Percentiles rank a stretch among this genome's conserved stretches.
phyloP scores from a whole-genome alignment of 345 rosid species.

The Eucalyptus curtisii region DNA sequence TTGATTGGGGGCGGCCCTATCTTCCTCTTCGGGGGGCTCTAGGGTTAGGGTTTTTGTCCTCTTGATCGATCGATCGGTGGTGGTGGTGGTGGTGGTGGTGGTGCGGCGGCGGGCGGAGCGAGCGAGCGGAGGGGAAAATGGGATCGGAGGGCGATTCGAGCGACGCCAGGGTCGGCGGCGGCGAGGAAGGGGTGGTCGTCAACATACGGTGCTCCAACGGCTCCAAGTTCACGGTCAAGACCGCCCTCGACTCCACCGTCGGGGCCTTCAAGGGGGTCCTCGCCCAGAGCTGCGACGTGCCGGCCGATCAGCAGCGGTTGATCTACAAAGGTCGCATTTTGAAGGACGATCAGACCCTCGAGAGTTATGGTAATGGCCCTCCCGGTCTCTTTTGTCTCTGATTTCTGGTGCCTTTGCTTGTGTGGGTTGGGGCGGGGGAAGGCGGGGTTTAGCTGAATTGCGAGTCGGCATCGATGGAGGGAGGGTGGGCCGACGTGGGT shows the following conservation, averaged over 20 bases:
- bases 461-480: neutral
- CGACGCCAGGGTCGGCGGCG: conserved; percentile 22
- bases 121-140: neutral
- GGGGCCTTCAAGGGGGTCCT: conserved; percentile 42
- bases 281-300: conserved; percentile 59
- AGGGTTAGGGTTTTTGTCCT: conserved; percentile 2
- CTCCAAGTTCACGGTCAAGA: conserved; percentile 36
- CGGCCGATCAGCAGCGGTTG: conserved; percentile 70
- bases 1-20: neutral
- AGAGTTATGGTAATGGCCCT: conserved; percentile 41
- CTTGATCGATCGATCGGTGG: neutral
- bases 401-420: neutral
- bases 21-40: neutral
- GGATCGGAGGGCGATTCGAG: conserved; percentile 63
- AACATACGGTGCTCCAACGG: conserved; percentile 62
- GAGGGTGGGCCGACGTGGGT: neutral
- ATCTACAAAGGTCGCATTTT: conserved; percentile 83
- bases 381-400: neutral
- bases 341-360: conserved; percentile 70
- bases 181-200: conserved; percentile 22
- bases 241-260: conserved; percentile 41
- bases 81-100: neutral
- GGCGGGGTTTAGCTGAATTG: neutral
- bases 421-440: neutral
- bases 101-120: neutral